phyloP scores from a whole-genome alignment of 2,329 filamentous ascomycete genomes.

The Penicillium psychrosexuale region DNA sequence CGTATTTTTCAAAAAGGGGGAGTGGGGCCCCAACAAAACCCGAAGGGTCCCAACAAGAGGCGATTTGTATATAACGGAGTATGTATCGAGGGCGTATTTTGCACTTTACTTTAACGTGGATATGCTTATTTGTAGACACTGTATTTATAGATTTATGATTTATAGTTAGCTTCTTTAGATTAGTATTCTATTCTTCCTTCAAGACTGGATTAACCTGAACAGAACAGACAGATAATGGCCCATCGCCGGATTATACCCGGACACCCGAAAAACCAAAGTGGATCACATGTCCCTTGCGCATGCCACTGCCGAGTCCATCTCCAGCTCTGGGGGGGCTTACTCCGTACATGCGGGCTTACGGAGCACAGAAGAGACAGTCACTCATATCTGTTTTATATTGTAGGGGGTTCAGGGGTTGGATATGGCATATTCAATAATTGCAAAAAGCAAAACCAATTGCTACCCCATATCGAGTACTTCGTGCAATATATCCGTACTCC shows the following conservation, averaged over 20 bases:
- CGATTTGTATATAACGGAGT: not conserved
- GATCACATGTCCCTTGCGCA: constrained; percentile 6
- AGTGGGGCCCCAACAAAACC: constrained; percentile 25
- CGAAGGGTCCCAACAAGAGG: constrained; percentile 22
- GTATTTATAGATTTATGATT: too few species aligned
- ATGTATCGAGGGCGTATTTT: not conserved
- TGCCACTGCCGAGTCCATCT: not conserved
- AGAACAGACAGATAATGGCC: too few species aligned
- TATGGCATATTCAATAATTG: not conserved
- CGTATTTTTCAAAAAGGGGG: constrained; percentile 11
- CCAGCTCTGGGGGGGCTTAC: not conserved
- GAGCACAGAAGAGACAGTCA: too few species aligned
- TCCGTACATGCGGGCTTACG: too few species aligned
- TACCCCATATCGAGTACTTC: not conserved
- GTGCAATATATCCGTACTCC: too few species aligned
- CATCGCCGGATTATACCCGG: not conserved
- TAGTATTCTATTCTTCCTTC: too few species aligned
- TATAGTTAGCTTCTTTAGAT: too few species aligned
- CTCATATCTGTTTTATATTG: too few species aligned
- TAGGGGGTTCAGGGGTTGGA: not conserved
- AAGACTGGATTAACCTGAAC: too few species aligned
- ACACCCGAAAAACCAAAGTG: not conserved
- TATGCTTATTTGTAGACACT: not conserved
- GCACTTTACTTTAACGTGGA: not conserved
- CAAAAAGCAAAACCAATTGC: constrained; percentile 7